Evolutionary conservation across 495 filamentous ascomycete genomes (phyloP), one percentile per base, ranked within the genome.

Genomic region (Hypoxylon subgilvum): DNA sequence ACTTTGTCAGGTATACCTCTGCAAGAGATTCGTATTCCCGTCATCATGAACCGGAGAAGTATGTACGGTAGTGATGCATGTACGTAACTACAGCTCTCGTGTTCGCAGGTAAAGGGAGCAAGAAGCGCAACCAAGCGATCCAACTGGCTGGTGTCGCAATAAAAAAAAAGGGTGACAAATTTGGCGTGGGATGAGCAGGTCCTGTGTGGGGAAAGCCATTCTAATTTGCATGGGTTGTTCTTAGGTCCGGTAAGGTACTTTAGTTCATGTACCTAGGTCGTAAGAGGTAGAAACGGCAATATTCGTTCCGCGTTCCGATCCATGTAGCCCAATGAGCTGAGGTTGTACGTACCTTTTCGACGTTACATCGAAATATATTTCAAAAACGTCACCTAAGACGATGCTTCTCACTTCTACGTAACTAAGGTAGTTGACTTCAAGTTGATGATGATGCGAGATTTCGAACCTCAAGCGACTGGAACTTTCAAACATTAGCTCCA

Each of bases 121-220:
- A 34, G 45, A n/a, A 52, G 34, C 23, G 18, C 36, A 25, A 39
- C 17, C 25, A 43, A 36, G 47, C 53, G 28, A 53, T 48, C 52
- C 48, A 57, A 57, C 52, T 63, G 48, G 47, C 27, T 43, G 46
- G 59, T 52, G 52, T 42, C 45, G 40, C 40, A 62, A 56, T 56
- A 32, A 61, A 61, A 54, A 42, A 18, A 61, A 54, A 42, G 13
- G 41, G 16, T 50, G 32, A 47, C 45, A 41, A 52, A 48, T 52
- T 63, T 52, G 48, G 52, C 36, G 48, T 52, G 43, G 41, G 47
- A 57, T 57, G 23, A n/a, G 59, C 59, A 63, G 47, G 60, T 63
- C 51, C 28, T 57, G 52, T 57, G 52, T 63, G 60, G 60, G 60
- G 52, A 57, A 63, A 14, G n/a, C 17, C 22, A 38, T 32, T 52